phyloP scores from a whole-genome alignment of 257 asterid genomes.

The Solanum neorickii region DNA sequence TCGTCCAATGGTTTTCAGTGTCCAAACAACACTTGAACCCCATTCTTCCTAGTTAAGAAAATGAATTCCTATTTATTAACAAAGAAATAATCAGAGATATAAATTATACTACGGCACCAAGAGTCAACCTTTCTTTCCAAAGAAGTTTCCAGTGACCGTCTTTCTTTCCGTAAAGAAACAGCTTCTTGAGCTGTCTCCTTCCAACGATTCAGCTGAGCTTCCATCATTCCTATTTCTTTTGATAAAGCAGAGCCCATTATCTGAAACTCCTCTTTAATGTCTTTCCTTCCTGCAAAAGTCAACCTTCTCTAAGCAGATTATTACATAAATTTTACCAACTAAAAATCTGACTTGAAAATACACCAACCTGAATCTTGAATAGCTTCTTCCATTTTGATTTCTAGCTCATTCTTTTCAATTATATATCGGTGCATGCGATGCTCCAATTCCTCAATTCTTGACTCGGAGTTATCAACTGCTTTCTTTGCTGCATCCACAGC shows the following conservation, averaged over 20 bases:
- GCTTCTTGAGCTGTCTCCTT: slow-evolving; percentile 79
- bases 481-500: slow-evolving; percentile 57
- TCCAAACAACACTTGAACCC: background rate
- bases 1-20: background rate
- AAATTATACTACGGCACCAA: background rate
- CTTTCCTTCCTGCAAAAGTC: slow-evolving; percentile 57
- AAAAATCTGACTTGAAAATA: slow-evolving; percentile 8
- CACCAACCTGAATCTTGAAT: slow-evolving; percentile 76
- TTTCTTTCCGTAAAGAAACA: slow-evolving; percentile 59
- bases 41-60: background rate
- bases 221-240: slow-evolving; percentile 80
- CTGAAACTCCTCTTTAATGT: slow-evolving; percentile 79
- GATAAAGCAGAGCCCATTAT: slow-evolving; percentile 87
- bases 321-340: slow-evolving; percentile 2
- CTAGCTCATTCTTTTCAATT: slow-evolving; percentile 66
- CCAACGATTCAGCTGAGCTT: slow-evolving; percentile 79
- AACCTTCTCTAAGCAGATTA: slow-evolving; percentile 11
- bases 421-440: slow-evolving; percentile 51
- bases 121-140: slow-evolving; percentile 55
- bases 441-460: slow-evolving; percentile 64
- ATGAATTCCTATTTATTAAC: background rate
- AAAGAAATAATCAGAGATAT: background rate
- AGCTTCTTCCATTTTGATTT: slow-evolving; percentile 83
- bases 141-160: slow-evolving; percentile 42
- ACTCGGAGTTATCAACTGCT: slow-evolving; percentile 43